These are phyloP conservation scores for Daldinia decipiens DNA, from an alignment of 495 filamentous ascomycete genomes.

Conservation along the genomic window DNA sequence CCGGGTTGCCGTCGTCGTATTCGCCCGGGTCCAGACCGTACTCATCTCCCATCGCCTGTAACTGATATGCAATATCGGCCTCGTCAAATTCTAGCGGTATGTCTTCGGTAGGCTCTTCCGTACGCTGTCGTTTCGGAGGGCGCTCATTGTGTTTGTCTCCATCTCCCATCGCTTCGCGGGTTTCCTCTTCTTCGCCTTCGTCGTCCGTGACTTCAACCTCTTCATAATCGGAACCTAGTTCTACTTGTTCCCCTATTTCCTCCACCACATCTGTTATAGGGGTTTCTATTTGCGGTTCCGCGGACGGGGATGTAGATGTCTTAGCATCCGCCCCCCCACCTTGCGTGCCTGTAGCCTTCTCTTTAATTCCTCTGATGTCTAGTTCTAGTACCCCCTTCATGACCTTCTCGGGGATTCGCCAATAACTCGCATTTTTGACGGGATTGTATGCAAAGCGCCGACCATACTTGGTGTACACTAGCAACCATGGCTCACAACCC, in stretches of 20 bases:
- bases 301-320: constrained; percentile 5
- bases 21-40: constrained; percentile 71
- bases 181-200: constrained; percentile 56
- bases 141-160: constrained; percentile 60
- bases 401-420: constrained; percentile 88
- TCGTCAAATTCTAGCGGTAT: constrained; percentile 87
- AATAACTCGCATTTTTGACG: constrained; percentile 85
- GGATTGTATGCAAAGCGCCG: constrained; percentile 89
- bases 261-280: constrained; percentile 28
- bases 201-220: constrained; percentile 89
- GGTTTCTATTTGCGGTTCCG: constrained; percentile 9
- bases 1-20: constrained; percentile 71
- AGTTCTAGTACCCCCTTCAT: constrained; percentile 81
- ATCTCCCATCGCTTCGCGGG: constrained; percentile 48
- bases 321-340: constrained; percentile 20
- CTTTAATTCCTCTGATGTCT: constrained; percentile 65
- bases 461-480: constrained; percentile 89
- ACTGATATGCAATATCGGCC: constrained; percentile 92
- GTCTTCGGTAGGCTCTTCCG: constrained; percentile 63
- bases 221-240: constrained; percentile 75
- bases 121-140: constrained; percentile 72
- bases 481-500: constrained; percentile 85
- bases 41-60: constrained; percentile 85
- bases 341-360: constrained; percentile 55
- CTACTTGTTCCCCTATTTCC: constrained; percentile 46